Base-by-base conservation (phyloP, 2,329 filamentous ascomycete genomes). In the Colletotrichum cereale region DNA sequence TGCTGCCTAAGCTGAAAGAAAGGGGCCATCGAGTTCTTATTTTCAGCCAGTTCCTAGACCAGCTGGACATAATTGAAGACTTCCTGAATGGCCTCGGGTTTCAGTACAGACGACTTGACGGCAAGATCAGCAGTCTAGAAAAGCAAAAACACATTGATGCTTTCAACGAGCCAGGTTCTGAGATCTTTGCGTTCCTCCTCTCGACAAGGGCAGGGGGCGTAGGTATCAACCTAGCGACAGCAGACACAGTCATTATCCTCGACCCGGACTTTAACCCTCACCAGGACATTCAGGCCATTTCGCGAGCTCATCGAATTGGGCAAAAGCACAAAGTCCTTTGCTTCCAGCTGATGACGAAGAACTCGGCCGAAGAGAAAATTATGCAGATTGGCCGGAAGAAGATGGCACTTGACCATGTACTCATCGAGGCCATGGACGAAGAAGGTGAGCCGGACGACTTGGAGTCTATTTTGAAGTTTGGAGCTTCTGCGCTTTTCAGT, bases 221-320 rank as follows among this genome's bases (percentile, higher is more conserved):
- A 0, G 97, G 96, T 21, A 99, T 99, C 84, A 99, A 99, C 78
- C 87, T 99, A 66, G 96, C 96, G 0, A 97, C 95, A 10, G 96
- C 96, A 3, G 96, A 99, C 78, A 99, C 96, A 0, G 97, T 99
- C 73, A 98, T 99, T 74, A 98, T 99, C 75, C 90, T 98, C 75
- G 95, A 99, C 76, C 94, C 94, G 0, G 96, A 99, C 78, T 98
- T 97, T 85, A 99, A 99, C 73, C 96, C 96, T 0, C 96, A 99
- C 78, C 96, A 99, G 81, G 97, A 99, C 77, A 93, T 99, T 50
- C 96, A 99, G 80, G 96, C 96, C 0, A 87, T 99, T 38, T 97
- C 96, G 38, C 91, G 97, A 74, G 96, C 96, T 24, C 96, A 99
- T 81, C 92, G 96, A 34, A 98, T 99, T 74, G 97, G 97, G 0